Base-by-base conservation (phyloP, 345 rosid genomes). In the Brassica rapa region DNA sequence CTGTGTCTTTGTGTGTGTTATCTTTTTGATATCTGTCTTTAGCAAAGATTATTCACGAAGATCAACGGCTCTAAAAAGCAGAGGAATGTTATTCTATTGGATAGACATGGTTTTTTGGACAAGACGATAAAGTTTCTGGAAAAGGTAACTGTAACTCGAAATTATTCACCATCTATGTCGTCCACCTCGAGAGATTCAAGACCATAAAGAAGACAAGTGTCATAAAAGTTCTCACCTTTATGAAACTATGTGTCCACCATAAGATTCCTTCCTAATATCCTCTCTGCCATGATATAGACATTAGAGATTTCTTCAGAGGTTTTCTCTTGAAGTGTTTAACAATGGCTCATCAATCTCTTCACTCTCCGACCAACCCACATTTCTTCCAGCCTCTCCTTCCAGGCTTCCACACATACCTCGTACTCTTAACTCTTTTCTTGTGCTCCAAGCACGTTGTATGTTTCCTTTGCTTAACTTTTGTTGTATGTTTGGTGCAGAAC, bases 351-450 rank as follows among this genome's bases (percentile, higher is more conserved):
- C 77, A 56, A 15, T 33, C n/a, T 72, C 55, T 43, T 32, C 10
- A 30, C 41, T 46, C 77, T 61, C 78, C 69, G 1, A 67, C 0
- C 19, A 80, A 62, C 0, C 71, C 71, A 37, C 82, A 80, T 74
- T 80, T 80, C 75, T 74, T 80, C 39, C 11, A 69, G 6, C 79
- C 82, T 69, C 51, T 80, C 69, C 79, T 74, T 74, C 62, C 71
- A 2, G 72, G 24, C 71, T 62, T 69, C 75, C 67, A 57, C 49
- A 68, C 61, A 39, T 75, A 74, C 19, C 71, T 80, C 8, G 79
- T 80, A 80, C 0, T 2, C 14, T 10, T 41, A 7, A 43, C 63
- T 74, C 37, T 33, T 8, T 62, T 39, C 67, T 64, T 12, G 55
- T 64, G 0, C 33, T 1, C 1, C 12, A 59, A 49, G 43, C 35